phyloP scores from a whole-genome alignment of 768 basidiomycete genomes.

The Leccinum subgranulosum region DNA sequence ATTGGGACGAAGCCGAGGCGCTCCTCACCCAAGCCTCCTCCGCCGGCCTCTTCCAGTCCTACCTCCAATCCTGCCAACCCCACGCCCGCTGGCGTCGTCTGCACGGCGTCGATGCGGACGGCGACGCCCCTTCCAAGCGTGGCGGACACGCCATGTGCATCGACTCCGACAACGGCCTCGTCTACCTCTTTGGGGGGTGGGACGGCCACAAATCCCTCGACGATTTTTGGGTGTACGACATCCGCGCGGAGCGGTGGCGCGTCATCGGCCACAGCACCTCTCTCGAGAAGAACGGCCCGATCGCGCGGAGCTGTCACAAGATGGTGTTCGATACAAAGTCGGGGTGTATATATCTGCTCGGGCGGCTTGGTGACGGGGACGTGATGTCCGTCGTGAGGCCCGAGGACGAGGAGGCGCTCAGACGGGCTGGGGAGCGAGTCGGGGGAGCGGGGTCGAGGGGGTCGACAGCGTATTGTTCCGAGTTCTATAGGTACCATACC shows the following conservation, averaged over 20 bases:
- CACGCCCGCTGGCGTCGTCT: constrained; percentile 61
- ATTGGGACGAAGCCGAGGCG: constrained; percentile 58
- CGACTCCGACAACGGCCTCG: constrained; percentile 54
- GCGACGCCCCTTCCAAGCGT: constrained; percentile 61
- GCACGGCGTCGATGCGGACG: constrained; percentile 55
- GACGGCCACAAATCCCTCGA: constrained; percentile 68
- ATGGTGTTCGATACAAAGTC: constrained; percentile 76
- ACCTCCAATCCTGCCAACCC: constrained; percentile 53
- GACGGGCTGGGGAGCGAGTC: constrained; percentile 22
- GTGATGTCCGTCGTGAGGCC: constrained; percentile 24
- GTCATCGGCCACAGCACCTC: constrained; percentile 55
- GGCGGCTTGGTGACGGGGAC: constrained; percentile 60
- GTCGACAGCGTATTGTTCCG: constrained; percentile 46
- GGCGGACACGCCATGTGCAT: constrained; percentile 85
- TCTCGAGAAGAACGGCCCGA: constrained; percentile 61
- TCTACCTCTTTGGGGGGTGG: constrained; percentile 82
- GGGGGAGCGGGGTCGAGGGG: constrained; percentile 1
- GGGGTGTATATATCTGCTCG: constrained; percentile 70
- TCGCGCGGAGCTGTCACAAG: constrained; percentile 73
- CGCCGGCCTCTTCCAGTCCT: constrained; percentile 59
- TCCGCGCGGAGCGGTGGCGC: constrained; percentile 58
- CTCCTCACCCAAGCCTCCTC: constrained; percentile 48
- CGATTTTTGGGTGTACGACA: constrained; percentile 76
- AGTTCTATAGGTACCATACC: constrained; percentile 68
- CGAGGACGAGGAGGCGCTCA: constrained; percentile 18